Base-by-base conservation (phyloP, 2,329 filamentous ascomycete genomes). In the Neodidymelliopsis sp. region DNA sequence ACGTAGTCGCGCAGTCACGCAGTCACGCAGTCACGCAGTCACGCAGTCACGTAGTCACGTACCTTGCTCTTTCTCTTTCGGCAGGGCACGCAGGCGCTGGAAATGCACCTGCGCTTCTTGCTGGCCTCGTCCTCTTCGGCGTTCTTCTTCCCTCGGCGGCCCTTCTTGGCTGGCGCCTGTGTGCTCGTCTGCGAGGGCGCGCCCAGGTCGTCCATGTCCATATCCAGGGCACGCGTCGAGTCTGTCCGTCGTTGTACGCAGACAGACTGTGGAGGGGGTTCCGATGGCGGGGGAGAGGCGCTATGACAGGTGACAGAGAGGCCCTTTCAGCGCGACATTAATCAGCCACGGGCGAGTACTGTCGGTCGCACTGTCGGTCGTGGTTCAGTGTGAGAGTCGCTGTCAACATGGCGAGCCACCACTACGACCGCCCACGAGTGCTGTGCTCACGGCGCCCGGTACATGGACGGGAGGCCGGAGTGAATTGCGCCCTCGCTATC, bases 41-140 rank as follows among this genome's bases (percentile, higher is more conserved):
- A 59, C 48, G 37, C 33, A 33, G 18, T 25, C 28, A n/a, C 28
- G 20, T 43, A 56, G n/a, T n/a, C n/a, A n/a, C 70, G 39, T 64
- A 73, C 72, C 66, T 75, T 74, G 43, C 65, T 70, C 64, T 75
- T 75, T 41, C 73, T 54, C 63, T 69, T 71, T 30, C 73, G 60
- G 61, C 73, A 75, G 8, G 73, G 71, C 46, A 74, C 70, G 35
- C 71, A 74, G 6, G 71, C 71, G 24, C 65, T 71, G 16, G 68
- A 72, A 35, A 74, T 73, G 56, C 71, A 79, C 45, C 76, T 60
- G 38, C 77, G 62, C 66, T 79, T 74, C 65, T 68, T 78, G 19
- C 65, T 63, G 35, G 69, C 66, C 36, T 77, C 75, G 44, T 77
- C 73, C 25, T 62, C 62, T 2, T 66, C 63, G 22, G 59, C 57